A percentile compares a stretch with the other conserved stretches of the same genome.
Conservation (phyloP, 306 rosid genomes). For the Betula pendula region DNA sequence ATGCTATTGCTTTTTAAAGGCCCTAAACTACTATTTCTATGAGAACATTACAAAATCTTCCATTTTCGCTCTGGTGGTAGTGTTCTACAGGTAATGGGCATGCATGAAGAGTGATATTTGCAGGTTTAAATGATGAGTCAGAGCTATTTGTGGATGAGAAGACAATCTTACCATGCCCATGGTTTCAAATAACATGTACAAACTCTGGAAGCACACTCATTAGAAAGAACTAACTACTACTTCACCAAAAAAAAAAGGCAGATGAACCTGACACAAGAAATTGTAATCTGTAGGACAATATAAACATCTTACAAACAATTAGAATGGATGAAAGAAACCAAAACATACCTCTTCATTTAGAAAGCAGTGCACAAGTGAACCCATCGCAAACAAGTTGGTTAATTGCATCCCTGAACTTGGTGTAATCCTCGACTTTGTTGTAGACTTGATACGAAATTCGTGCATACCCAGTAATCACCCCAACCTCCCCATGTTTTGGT, state of each 20-base stretch:
- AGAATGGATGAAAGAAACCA: constrained; percentile 6
- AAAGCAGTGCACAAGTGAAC: constrained; percentile 64
- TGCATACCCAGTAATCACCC: constrained; percentile 71
- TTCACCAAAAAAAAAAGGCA: neutral
- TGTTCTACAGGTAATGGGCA: constrained; percentile 11
- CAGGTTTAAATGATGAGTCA: constrained; percentile 1
- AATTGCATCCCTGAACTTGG: constrained; percentile 73
- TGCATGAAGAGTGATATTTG: constrained; percentile 2
- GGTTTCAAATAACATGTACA: neutral
- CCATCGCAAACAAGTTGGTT: constrained; percentile 61
- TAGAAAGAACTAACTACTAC: neutral
- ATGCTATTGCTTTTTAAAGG: neutral
- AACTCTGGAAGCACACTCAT: neutral
- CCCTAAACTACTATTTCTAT: constrained; percentile 6
- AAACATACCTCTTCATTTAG: constrained; percentile 59
- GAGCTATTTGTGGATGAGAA: neutral
- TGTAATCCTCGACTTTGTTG: constrained; percentile 78
- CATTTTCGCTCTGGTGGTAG: neutral
- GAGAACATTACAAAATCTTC: neutral
- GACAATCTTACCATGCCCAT: neutral
- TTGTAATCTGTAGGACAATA: neutral
- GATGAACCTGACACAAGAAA: neutral
- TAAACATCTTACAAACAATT: neutral
- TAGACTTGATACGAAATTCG: constrained; percentile 92
- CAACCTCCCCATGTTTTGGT: constrained; percentile 58